Evolutionary conservation across 2,329 filamentous ascomycete species (phyloP).

Genomic region (Daldinia sp.): DNA sequence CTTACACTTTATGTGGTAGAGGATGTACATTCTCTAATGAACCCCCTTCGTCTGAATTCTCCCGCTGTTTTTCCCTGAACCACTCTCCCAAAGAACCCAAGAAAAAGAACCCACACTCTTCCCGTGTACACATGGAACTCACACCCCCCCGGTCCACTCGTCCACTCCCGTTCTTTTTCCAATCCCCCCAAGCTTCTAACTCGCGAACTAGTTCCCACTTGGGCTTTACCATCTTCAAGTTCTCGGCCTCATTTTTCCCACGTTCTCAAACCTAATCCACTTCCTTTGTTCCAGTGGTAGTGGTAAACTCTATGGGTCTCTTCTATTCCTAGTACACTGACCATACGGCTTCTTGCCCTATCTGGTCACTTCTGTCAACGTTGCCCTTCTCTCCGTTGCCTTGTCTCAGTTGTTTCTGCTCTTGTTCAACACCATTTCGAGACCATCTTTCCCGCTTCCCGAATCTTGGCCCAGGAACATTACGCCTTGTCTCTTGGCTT

Average conservation of each 20-base stretch:
- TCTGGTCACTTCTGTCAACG: slow-evolving; percentile 30
- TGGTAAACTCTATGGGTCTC: slow-evolving; percentile 32
- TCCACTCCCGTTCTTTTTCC: slow-evolving; percentile 29
- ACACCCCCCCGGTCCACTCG: slow-evolving; percentile 16
- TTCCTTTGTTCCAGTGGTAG: slow-evolving; percentile 18
- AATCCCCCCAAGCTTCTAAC: slow-evolving; percentile 26
- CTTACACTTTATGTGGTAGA: background rate
- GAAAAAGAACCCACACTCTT: slow-evolving; percentile 14
- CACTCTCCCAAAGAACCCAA: no score
- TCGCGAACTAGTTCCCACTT: slow-evolving; percentile 37
- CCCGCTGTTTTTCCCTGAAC: slow-evolving; percentile 30
- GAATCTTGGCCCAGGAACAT: slow-evolving; percentile 20
- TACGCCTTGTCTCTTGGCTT: slow-evolving; percentile 22
- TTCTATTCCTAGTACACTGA: slow-evolving; percentile 28
- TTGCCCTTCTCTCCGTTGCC: slow-evolving; percentile 10
- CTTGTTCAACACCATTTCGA: slow-evolving; percentile 21
- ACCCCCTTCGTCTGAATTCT: slow-evolving; percentile 14
- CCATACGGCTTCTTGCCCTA: slow-evolving; percentile 25
- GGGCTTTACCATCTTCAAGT: slow-evolving; percentile 30
- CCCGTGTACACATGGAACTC: no score
- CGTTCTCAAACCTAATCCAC: slow-evolving; percentile 22
- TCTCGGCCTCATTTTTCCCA: slow-evolving; percentile 41
- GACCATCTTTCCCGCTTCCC: slow-evolving; percentile 18
- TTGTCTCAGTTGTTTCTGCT: slow-evolving; percentile 5
- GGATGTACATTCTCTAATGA: background rate